A percentile compares a stretch with the other conserved stretches of the same genome.
phyloP scores from a whole-genome alignment of 805 yeast genomes.

The Lachancea mirantina region DNA sequence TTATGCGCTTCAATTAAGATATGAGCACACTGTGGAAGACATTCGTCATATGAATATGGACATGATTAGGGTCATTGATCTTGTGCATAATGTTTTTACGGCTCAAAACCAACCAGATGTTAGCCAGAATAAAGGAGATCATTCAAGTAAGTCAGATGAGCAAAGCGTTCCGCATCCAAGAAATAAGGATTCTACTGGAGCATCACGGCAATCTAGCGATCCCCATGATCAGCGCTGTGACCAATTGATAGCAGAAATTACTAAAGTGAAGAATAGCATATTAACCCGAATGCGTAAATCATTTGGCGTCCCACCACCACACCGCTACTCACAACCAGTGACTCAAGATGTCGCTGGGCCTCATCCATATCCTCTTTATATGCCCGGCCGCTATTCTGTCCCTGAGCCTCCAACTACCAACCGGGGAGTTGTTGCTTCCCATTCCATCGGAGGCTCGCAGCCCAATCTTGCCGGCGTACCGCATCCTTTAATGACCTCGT shows the following conservation, averaged over 20 bases:
- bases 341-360: constrained; percentile 1
- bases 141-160: too few species aligned
- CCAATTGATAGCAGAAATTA: constrained; percentile 16
- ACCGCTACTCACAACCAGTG: constrained; percentile 1
- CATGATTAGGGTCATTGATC: constrained; percentile 44
- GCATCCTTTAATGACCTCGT: too few species aligned
- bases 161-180: too few species aligned
- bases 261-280: constrained; percentile 23
- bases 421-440: too few species aligned
- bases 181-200: constrained; percentile 14
- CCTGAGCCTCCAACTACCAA: too few species aligned
- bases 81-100: constrained; percentile 27
- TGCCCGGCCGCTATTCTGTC: constrained; percentile 2
- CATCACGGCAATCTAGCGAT: constrained; percentile 12
- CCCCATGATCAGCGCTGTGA: constrained; percentile 4
- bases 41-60: constrained; percentile 45
- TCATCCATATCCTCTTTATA: background rate
- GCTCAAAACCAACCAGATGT: constrained; percentile 1
- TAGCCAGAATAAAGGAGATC: background rate
- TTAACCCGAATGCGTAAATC: constrained; percentile 18
- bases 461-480: too few species aligned
- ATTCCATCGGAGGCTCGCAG: too few species aligned
- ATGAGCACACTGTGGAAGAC: constrained; percentile 44
- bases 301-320: background rate
- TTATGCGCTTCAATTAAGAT: constrained; percentile 36